Base-by-base conservation (phyloP, 1,139 yeast species). In the Komagataea norvegica region DNA sequence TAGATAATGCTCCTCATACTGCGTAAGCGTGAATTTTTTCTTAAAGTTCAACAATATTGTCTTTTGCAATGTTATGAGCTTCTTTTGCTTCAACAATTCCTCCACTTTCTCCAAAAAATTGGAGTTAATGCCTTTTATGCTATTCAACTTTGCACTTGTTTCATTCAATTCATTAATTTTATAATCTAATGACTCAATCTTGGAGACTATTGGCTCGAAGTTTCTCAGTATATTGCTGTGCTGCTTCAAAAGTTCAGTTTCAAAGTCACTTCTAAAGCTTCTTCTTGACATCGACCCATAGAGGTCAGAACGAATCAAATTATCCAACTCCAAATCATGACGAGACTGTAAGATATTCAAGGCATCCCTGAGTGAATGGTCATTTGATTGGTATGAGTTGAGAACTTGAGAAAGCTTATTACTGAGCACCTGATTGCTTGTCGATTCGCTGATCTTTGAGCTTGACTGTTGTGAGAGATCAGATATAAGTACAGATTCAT, bases 251-350 rank as follows among this genome's bases (percentile, higher is more conserved):
- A 86, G 64, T 41, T 84, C 88, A n/a, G 68, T 68, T 51, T 87
- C 95, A 13, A 87, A 67, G 36, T 74, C 76, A 31, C 87, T 77
- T 38, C 87, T 68, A 40, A 87, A 63, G 33, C 76, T 71, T 48
- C 83, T 70, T 59, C 77, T 61, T 4, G 77, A 61, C 26, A 77
- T 64, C 2, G 77, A 68, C 0, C 87, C 86, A n/a, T 67, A 50
- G 21, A 75, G 59, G 8, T 76, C 80, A 0, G 83, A 68, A 30
- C 72, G 70, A 9, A 75, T 68, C 31, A 79, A 55, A 25, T 65
- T 57, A 16, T 61, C 55, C 6, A 62, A 40, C 17, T 58, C 52
- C 18, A 63, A 44, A 11, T 53, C 56, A 3, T 59, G 55, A 37
- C 66, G 67, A 16, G 62, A 59, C 37, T 79, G 79, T 18, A 79